Evolutionary conservation across 495 filamentous ascomycete genomes (phyloP).

Genomic region (Aspergillus baeticus): DNA sequence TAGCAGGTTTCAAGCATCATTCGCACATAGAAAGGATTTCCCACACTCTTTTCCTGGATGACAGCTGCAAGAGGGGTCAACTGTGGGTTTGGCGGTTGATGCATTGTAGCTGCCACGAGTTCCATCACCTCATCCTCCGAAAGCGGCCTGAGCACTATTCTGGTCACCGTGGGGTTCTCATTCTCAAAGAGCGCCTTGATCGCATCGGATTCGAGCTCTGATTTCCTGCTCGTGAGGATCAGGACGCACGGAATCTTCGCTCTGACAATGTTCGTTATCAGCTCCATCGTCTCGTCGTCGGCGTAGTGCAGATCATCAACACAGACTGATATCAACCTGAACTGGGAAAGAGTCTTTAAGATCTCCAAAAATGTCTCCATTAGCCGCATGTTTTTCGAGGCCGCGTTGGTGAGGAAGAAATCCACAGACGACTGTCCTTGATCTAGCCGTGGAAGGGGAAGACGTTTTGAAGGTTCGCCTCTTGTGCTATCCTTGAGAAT

Average conservation of each 20-base stretch:
- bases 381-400: slow-evolving; percentile 72
- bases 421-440: slow-evolving; percentile 61
- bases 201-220: slow-evolving; percentile 38
- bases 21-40: slow-evolving; percentile 85
- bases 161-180: slow-evolving; percentile 54
- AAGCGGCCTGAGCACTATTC: slow-evolving; percentile 64
- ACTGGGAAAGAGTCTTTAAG: slow-evolving; percentile 71
- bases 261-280: slow-evolving; percentile 71
- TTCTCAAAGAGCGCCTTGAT: slow-evolving; percentile 43
- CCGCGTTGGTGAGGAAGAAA: slow-evolving; percentile 65
- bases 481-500: slow-evolving; percentile 29
- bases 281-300: slow-evolving; percentile 78
- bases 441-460: slow-evolving; percentile 33
- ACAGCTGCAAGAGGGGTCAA: slow-evolving; percentile 57
- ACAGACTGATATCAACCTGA: slow-evolving; percentile 79
- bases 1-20: slow-evolving; percentile 89
- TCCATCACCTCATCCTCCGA: slow-evolving; percentile 70
- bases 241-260: slow-evolving; percentile 75
- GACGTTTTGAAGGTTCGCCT: slow-evolving; percentile 34
- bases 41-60: slow-evolving; percentile 76
- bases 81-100: slow-evolving; percentile 36
- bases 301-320: slow-evolving; percentile 86
- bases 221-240: slow-evolving; percentile 54
- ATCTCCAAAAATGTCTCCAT: slow-evolving; percentile 84
- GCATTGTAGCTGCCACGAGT: slow-evolving; percentile 75